Base-by-base conservation (phyloP, 2,329 filamentous ascomycete species). In the Kalmusia sp. region DNA sequence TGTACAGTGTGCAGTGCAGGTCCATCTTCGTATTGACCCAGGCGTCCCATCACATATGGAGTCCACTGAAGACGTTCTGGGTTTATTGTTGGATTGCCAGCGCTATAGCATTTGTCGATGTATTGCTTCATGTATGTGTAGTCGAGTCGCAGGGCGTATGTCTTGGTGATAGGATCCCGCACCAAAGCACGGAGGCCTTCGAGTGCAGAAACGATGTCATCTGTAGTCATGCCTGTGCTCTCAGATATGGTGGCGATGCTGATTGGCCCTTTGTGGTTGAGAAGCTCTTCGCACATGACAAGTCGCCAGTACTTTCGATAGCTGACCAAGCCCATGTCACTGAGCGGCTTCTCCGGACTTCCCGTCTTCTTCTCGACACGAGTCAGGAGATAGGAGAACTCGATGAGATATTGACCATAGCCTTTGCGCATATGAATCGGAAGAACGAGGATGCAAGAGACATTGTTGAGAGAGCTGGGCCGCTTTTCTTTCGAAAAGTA, bases 401-500 rank as follows among this genome's bases (percentile, higher is more conserved):
- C 95, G 64, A 99, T 99, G 40, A 99, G 84, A 19, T 98, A 87
- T 68, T 97, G 93, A 5, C 96, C 95, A 64, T 98, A 99, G 52
- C 95, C 95, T 74, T 97, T 96, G 50, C 96, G 88, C 77, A 97
- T 93, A 70, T 98, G 95, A 49, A 98, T 97, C 0, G 95, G 95
- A 33, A 99, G 80, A 3, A 96, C 96, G 41, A 99, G 79, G 63
- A 99, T 99, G 75, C 95, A 99, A 7, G 92, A 97, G 41, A 99
- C 95, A 61, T 99, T 99, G 75, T 99, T 98, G 64, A 93, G 89
- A 56, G 92, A 96, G 74, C 91, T 93, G 2, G 92, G 89, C 37
- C 96, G 84, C 77, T 99, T 99, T 77, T 99, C 95, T 73, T 99
- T 99, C 45, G 95, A 98, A 68, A 99, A 99, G 71, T 99, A 99